Conservation (phyloP, 768 basidiomycete species). For the Chalciporus sphaerocephalus region DNA sequence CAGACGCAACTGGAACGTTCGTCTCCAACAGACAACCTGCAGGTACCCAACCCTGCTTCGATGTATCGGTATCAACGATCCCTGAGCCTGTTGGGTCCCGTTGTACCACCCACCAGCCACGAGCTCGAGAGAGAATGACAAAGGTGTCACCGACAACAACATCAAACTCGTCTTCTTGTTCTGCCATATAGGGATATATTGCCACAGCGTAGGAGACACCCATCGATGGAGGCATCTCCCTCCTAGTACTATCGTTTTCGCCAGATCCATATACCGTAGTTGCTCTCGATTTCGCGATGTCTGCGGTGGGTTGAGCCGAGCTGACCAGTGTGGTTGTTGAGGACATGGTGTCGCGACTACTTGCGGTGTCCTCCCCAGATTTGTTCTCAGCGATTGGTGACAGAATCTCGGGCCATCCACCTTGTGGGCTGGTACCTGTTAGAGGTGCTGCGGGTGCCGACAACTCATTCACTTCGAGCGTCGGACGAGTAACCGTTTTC, state of each 20-base stretch:
- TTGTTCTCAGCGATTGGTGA: conserved; percentile 55
- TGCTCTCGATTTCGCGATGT: conserved; percentile 15
- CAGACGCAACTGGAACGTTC: conserved; percentile 82
- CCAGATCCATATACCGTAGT: conserved; percentile 14
- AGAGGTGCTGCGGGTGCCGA: conserved; percentile 48
- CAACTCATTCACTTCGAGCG: conserved; percentile 64
- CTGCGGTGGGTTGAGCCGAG: conserved; percentile 29
- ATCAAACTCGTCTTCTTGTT: conserved; percentile 98
- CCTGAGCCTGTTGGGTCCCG: conserved; percentile 86
- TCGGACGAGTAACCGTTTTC: conserved; percentile 48
- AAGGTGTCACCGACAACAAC: conserved; percentile 95
- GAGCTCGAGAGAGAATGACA: conserved; percentile 87
- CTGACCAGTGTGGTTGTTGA: conserved; percentile 33
- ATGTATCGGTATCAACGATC: conserved; percentile 66
- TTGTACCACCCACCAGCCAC: conserved; percentile 99
- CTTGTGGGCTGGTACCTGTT: conserved; percentile 60
- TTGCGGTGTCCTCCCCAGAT: conserved; percentile 39
- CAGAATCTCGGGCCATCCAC: conserved; percentile 72
- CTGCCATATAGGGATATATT: conserved; percentile 98
- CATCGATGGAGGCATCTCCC: conserved; percentile 43
- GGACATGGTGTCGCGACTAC: conserved; percentile 35
- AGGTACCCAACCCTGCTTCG: conserved; percentile 94
- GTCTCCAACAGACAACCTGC: conserved; percentile 95
- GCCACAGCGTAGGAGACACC: conserved; percentile 92
- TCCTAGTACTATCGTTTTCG: conserved; percentile 34